These are phyloP conservation scores for Acephala macrosclerotiorum DNA, from an alignment of 2,329 filamentous ascomycete genomes.

Conservation along the genomic window DNA sequence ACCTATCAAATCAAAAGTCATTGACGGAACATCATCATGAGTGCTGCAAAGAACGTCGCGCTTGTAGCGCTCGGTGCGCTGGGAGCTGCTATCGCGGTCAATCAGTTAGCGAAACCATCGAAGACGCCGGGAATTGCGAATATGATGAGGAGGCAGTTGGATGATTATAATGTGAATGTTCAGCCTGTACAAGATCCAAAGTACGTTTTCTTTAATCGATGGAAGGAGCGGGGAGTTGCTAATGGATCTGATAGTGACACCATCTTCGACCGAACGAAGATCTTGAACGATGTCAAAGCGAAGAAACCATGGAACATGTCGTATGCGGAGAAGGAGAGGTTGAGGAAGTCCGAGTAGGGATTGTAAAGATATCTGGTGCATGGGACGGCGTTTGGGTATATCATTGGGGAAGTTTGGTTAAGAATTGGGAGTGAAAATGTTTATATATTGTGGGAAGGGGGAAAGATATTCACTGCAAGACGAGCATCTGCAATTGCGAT, in stretches of 20 bases:
- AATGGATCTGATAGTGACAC: slow-evolving; percentile 23
- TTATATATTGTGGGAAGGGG: neutral
- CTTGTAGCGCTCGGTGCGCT: slow-evolving; percentile 29
- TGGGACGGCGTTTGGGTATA: slow-evolving; percentile 13
- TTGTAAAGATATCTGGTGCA: neutral
- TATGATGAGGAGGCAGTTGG: slow-evolving; percentile 30
- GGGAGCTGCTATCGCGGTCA: slow-evolving; percentile 28
- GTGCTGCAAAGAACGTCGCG: slow-evolving; percentile 21
- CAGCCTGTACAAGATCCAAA: slow-evolving; percentile 28
- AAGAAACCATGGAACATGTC: slow-evolving; percentile 37
- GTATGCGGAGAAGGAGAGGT: slow-evolving; percentile 29
- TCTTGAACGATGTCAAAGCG: slow-evolving; percentile 32
- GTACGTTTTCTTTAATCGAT: slow-evolving; percentile 15
- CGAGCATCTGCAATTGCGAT: neutral
- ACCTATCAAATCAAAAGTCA: slow-evolving; percentile 1
- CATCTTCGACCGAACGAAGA: slow-evolving; percentile 33
- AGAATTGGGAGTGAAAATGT: neutral
- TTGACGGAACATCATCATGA: slow-evolving; percentile 11
- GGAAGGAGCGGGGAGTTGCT: neutral
- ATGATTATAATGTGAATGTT: slow-evolving; percentile 30
- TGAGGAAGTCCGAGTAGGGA: slow-evolving; percentile 1
- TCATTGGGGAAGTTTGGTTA: neutral
- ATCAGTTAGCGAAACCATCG: slow-evolving; percentile 24
- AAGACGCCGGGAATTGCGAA: slow-evolving; percentile 27
- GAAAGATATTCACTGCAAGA: neutral